Percentiles rank a stretch among this genome's conserved stretches.
Conservation (phyloP, 176 grass and related monocot genomes). For the Olyra latifolia region DNA sequence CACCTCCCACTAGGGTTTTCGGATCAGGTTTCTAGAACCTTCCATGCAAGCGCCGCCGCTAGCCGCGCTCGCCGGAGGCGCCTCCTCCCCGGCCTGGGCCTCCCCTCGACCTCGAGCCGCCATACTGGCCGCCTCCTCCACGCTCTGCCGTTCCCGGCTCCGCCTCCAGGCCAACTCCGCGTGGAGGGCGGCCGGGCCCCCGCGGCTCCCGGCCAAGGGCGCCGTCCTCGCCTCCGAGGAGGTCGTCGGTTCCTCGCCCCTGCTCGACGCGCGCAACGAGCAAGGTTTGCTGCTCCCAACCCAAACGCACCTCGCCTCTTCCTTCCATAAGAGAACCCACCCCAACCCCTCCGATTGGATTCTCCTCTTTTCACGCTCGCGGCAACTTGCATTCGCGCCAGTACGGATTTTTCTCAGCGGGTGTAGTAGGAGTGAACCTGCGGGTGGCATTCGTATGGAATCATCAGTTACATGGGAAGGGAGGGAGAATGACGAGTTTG, state of each 20-base stretch:
- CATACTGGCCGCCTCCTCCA: constrained; percentile 42
- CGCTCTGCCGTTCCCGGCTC: constrained; percentile 31
- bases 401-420: not conserved
- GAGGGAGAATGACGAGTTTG: not conserved
- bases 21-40: constrained; percentile 45
- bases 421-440: not conserved
- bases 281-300: constrained; percentile 56
- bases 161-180: constrained; percentile 41
- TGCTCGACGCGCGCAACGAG: constrained; percentile 49
- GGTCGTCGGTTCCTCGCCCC: constrained; percentile 58
- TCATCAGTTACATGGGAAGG: not conserved
- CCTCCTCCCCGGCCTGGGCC: constrained; percentile 31
- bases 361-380: not conserved
- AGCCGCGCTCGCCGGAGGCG: constrained; percentile 34
- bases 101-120: constrained; percentile 35
- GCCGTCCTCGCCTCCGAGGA: constrained; percentile 84
- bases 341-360: too few species aligned
- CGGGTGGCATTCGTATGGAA: not conserved
- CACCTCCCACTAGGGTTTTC: constrained; percentile 45
- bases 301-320: not conserved
- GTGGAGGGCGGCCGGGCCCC: constrained; percentile 34
- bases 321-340: not conserved
- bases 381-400: not conserved
- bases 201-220: constrained; percentile 46
- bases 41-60: constrained; percentile 47